Base-by-base conservation (phyloP, 2,329 filamentous ascomycete genomes). In the Monosporascus cannonballus region DNA sequence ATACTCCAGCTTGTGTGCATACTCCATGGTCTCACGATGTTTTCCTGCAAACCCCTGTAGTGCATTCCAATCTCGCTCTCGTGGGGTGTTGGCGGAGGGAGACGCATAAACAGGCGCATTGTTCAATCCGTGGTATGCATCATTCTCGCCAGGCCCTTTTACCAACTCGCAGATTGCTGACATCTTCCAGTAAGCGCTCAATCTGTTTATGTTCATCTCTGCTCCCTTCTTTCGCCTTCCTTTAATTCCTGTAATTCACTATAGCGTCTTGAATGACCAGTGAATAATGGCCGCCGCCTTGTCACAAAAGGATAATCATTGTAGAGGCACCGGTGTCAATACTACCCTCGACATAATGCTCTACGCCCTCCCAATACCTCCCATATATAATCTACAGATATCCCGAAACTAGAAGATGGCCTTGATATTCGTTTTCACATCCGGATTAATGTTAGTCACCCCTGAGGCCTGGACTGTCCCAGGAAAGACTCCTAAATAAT, bases 381-480 rank as follows among this genome's bases (percentile, higher is more conserved):
- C 67, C 25, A 59, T 69, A 15, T 60, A 67, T 11, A 63, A 62
- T 30, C 62, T 73, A 6, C 61, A 69, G 39, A 67, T 74, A 11
- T 66, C 70, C 0, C 65, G 65, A 51, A 67, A 64, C 25, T 73
- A 76, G 47, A 72, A 73, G 25, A 57, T 75, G n/a, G 71, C 72
- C 2, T 61, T 78, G 59, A 69, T 62, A 59, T 62, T 51, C 55
- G 69, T 66, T 47, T 70, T 69, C 65, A 70, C 67, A 24, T 58
- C 69, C 54, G 73, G 59, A 34, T 59, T 46, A 61, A 73, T 67
- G 65, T 67, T 53, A 55, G 62, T 56, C 3, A 17, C 27, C 1
- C 17, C 9, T 41, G 18, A 30, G 14, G 14, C 27, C 27, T 30
- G 9, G 9, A 30, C 9, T 2, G 27, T 14, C 27, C 27, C 9